Conservation (phyloP, 805 yeast species). For the Candida peoriensis region DNA sequence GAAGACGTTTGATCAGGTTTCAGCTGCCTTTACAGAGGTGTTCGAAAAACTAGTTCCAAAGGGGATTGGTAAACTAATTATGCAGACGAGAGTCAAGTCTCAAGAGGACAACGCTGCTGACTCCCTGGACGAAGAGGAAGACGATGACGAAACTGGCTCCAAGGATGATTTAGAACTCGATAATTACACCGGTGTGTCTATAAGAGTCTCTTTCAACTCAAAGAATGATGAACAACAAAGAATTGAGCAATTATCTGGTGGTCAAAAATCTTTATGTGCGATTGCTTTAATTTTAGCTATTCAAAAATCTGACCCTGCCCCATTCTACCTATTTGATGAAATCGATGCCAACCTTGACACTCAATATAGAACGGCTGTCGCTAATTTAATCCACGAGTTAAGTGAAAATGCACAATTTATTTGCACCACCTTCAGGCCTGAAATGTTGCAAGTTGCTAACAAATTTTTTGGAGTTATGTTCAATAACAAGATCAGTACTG, state of each 20-base stretch:
- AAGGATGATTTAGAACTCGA: constrained; percentile 29
- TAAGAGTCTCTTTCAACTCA: constrained; percentile 85
- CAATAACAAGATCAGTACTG: constrained; percentile 73
- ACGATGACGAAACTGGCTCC: constrained; percentile 16
- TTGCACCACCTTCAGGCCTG: constrained; percentile 94
- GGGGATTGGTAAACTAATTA: constrained; percentile 71
- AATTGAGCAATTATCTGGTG: constrained; percentile 92
- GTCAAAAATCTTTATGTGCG: constrained; percentile 96
- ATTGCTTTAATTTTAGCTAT: constrained; percentile 89
- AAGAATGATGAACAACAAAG: constrained; percentile 79
- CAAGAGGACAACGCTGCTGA: constrained; percentile 10
- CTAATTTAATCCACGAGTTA: constrained; percentile 61
- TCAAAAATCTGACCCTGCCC: constrained; percentile 95
- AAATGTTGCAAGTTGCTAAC: constrained; percentile 83
- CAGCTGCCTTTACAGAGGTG: constrained; percentile 65
- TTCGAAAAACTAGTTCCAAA: constrained; percentile 80
- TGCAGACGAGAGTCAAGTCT: constrained; percentile 31
- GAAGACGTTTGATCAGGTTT: constrained; percentile 71
- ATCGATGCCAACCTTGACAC: constrained; percentile 94
- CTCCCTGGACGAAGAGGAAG: constrained; percentile 21
- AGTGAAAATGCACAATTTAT: constrained; percentile 80
- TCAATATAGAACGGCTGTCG: constrained; percentile 85
- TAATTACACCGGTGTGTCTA: constrained; percentile 74
- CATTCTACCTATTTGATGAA: constrained; percentile 93
- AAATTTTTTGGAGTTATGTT: constrained; percentile 85